phyloP scores from a whole-genome alignment of 73 alveolate genomes.

The Paramecium tetraurelia region DNA sequence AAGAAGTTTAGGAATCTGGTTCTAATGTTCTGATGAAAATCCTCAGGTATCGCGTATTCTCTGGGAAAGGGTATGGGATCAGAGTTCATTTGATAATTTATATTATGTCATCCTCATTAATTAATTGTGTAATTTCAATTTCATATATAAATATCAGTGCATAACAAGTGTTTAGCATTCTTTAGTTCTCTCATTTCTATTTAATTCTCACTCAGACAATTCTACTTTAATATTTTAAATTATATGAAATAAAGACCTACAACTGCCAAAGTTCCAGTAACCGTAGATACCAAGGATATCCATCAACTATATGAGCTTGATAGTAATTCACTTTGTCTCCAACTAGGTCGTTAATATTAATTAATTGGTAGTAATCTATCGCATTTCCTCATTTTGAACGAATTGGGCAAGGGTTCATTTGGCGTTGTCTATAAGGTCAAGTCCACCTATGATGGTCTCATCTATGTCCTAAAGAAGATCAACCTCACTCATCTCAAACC shows the following conservation, averaged over 20 bases:
- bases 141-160: not conserved
- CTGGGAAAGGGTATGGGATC: not conserved
- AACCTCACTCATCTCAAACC: conserved; percentile 86
- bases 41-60: not conserved
- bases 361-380: conserved; percentile 62
- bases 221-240: not conserved
- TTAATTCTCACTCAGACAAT: not conserved
- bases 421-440: conserved; percentile 90
- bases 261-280: conserved; percentile 24
- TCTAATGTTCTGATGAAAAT: not conserved
- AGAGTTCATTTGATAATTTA: not conserved
- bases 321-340: not conserved
- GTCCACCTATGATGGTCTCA: conserved; percentile 69
- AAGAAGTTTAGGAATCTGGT: not conserved
- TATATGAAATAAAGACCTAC: conserved; percentile 50
- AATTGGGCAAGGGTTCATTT: conserved; percentile 92
- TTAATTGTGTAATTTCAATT: not conserved
- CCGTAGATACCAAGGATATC: not conserved
- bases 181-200: not conserved
- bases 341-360: conserved; percentile 16
- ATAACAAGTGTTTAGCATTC: not conserved
- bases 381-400: conserved; percentile 82
- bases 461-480: conserved; percentile 90
- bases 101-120: not conserved
- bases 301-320: not conserved